phyloP scores from a whole-genome alignment of 768 basidiomycete genomes.

The Chalciporus pseudorubinellus region DNA sequence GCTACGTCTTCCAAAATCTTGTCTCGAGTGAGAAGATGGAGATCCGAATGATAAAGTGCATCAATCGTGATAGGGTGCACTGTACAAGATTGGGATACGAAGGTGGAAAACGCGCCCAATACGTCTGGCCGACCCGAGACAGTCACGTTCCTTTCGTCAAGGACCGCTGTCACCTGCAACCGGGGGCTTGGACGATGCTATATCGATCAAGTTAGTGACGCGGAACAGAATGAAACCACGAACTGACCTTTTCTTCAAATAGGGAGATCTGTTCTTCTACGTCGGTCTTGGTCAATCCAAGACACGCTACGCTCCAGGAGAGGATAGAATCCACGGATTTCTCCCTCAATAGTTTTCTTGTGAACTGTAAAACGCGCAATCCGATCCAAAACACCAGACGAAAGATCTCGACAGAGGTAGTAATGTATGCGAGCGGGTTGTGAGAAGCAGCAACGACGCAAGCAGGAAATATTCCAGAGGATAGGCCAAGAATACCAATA shows the following conservation, averaged over 20 bases:
- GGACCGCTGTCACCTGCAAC: slow-evolving; percentile 51
- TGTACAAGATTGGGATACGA: slow-evolving; percentile 34
- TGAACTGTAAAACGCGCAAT: slow-evolving; percentile 39
- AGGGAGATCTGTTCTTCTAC: slow-evolving; percentile 26
- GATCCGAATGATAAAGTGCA: slow-evolving; percentile 51
- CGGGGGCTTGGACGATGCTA: slow-evolving; percentile 17
- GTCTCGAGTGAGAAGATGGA: slow-evolving; percentile 29
- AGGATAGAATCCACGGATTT: slow-evolving; percentile 22
- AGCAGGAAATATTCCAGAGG: slow-evolving; percentile 56
- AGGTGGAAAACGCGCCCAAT: slow-evolving; percentile 42
- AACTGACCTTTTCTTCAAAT: slow-evolving; percentile 23
- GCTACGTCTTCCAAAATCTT: slow-evolving; percentile 45
- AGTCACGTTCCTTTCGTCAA: slow-evolving; percentile 47
- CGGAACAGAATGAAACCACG: background rate
- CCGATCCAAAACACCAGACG: slow-evolving; percentile 54
- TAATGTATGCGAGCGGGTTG: slow-evolving; percentile 40
- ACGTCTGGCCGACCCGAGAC: slow-evolving; percentile 57
- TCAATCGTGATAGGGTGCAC: slow-evolving; percentile 46
- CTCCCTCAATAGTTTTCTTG: slow-evolving; percentile 19
- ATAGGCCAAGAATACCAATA: slow-evolving; percentile 48
- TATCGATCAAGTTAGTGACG: background rate
- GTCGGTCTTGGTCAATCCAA: slow-evolving; percentile 29
- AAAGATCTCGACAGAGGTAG: slow-evolving; percentile 44
- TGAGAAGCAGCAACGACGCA: slow-evolving; percentile 48
- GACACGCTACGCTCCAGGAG: slow-evolving; percentile 48